Base-by-base conservation (phyloP, 345 rosid species). In the Heritiera fomes region DNA sequence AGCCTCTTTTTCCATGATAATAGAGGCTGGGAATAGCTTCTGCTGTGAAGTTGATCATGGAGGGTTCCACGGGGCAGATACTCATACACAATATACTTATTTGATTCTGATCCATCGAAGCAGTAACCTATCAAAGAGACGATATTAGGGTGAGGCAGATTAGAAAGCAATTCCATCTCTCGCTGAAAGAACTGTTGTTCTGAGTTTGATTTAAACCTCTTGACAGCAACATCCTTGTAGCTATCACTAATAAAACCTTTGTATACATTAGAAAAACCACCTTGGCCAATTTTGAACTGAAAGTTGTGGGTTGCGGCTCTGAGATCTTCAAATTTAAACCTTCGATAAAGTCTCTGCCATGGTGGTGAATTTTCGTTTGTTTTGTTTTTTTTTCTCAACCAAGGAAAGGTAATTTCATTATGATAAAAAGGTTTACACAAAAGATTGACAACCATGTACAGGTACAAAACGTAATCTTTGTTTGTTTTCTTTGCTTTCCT, bases 1-100 rank as follows among this genome's bases (percentile, higher is more conserved):
- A 85, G 79, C 75, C 86, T 73, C 20, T 73, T 83, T 20, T 81
- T 83, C 88, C 86, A 85, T 6, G 84, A 78, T 46, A 85, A 78
- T 32, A 77, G 73, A 50, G 86, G 82, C 14, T 47, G 67, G 17
- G 74, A 80, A 0, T 82, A 72, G n/a, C 78, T 81, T 5, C 73
- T 78, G n/a, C 77, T 79, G 73, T 85, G 86, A 14, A 70, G 45
- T 14, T 15, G 75, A 73, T 78, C 20, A 50, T 70, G 80, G 12
- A 85, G 82, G 0, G 81, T 77, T 49, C 86, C 81, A 4, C 79
- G 75, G 50, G 84, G 84, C 84, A 85, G 81, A 62, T 79, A 83
- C 77, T 85, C 86, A 9, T 77, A 83, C 6, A 85, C 67, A 2
- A 47, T 17, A 32, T 8, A 45, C 9, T 12, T 38, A 13, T 47